These are phyloP conservation scores for Hortiboletus campestris DNA, from an alignment of 768 basidiomycete genomes.

Conservation along the genomic window DNA sequence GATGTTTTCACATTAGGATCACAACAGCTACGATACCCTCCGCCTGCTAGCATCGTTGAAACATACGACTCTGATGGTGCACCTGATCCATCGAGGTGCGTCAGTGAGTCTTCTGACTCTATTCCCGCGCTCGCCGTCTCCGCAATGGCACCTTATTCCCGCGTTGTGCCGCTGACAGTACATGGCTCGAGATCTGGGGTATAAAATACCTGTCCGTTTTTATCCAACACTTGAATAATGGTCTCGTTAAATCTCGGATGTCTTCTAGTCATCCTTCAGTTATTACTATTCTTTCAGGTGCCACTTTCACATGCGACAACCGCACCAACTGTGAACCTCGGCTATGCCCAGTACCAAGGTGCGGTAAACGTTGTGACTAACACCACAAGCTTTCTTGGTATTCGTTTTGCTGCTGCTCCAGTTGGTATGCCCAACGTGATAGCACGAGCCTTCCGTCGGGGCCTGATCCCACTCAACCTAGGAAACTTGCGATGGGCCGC, in stretches of 20 bases:
- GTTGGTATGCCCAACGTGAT: background rate
- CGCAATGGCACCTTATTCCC: background rate
- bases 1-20: no score
- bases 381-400: slow-evolving; percentile 1
- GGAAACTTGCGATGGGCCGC: slow-evolving; percentile 6
- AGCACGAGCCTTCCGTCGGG: background rate
- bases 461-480: background rate
- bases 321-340: background rate
- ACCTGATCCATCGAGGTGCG: no score
- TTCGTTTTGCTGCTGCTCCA: slow-evolving; percentile 8
- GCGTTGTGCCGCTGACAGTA: background rate
- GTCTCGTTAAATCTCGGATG: no score
- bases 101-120: no score
- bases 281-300: background rate
- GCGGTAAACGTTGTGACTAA: background rate
- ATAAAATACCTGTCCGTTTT: background rate
- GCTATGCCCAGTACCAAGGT: slow-evolving; percentile 10
- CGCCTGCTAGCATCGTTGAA: no score
- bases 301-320: background rate
- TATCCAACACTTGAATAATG: background rate
- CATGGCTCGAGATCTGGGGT: background rate
- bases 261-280: background rate
- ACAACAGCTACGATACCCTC: no score
- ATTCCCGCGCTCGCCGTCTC: no score
- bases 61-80: no score